Evolutionary conservation across 179 eudicot genomes (phyloP).

Genomic region (Beta corolliflora): DNA sequence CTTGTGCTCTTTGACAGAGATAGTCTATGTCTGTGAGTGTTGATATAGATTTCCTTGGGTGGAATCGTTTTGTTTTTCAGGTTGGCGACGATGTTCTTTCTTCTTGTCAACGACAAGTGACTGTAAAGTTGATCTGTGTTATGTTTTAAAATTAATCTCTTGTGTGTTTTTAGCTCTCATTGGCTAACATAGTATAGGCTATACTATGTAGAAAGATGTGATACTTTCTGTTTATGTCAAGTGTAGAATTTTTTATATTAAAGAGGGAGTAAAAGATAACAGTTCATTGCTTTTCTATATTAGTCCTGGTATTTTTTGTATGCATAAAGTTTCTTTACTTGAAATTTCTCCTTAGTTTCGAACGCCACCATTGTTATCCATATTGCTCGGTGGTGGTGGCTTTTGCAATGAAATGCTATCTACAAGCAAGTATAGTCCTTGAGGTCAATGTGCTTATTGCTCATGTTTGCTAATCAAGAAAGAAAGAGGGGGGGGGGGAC

Average conservation of each 20-base stretch:
- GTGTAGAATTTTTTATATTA: not conserved
- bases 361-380: not conserved
- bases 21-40: slow-evolving; percentile 1
- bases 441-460: not conserved
- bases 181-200: not conserved
- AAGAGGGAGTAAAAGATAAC: not conserved
- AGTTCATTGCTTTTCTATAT: too few relatives aligned
- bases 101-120: not conserved
- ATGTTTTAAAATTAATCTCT: not conserved
- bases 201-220: not conserved
- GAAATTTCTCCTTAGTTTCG: too few relatives aligned
- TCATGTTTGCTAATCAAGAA: not conserved
- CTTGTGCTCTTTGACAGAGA: not conserved
- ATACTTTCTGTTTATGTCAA: not conserved
- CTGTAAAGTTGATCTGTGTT: not conserved
- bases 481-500: not conserved
- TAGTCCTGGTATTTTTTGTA: too few relatives aligned
- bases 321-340: not conserved
- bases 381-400: not conserved
- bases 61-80: not conserved
- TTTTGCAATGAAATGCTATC: not conserved
- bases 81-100: not conserved
- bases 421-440: not conserved
- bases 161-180: not conserved
- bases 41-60: not conserved